phyloP scores from a whole-genome alignment of 371 early-diverging fungal species.

The Sporodiniella umbellata region DNA sequence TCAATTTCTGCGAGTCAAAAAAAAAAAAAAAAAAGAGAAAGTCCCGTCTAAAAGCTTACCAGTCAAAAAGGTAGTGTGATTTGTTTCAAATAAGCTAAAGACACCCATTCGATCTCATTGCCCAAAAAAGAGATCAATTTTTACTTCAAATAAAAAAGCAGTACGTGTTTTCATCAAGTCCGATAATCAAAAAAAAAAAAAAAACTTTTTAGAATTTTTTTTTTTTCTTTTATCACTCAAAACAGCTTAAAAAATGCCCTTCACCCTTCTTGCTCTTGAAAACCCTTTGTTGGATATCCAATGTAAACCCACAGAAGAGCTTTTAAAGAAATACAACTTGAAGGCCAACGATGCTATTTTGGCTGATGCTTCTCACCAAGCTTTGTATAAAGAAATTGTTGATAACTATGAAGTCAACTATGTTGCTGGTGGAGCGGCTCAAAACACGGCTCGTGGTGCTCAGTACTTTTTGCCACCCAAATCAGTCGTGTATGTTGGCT shows the following conservation, averaged over 20 bases:
- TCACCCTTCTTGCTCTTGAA: conserved; percentile 64
- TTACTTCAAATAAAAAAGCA: too few relatives aligned
- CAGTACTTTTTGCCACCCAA: conserved; percentile 86
- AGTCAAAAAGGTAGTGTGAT: too few relatives aligned
- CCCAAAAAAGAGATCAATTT: too few relatives aligned
- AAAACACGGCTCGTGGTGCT: conserved; percentile 92
- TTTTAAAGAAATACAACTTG: conserved; percentile 81
- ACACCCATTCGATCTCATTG: too few relatives aligned
- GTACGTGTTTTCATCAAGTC: too few relatives aligned
- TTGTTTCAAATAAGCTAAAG: too few relatives aligned
- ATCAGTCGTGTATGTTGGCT: conserved; percentile 88
- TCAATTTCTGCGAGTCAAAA: too few relatives aligned
- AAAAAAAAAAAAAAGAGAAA: too few relatives aligned
- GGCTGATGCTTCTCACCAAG: conserved; percentile 83
- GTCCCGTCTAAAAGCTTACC: too few relatives aligned
- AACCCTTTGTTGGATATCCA: conserved; percentile 97
- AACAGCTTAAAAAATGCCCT: conserved; percentile 20
- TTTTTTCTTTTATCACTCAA: neutral
- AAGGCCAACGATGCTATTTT: conserved; percentile 94
- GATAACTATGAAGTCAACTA: conserved; percentile 69
- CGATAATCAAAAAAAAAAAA: neutral
- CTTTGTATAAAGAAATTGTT: conserved; percentile 81
- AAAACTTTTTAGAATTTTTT: neutral
- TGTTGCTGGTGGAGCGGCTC: conserved; percentile 95
- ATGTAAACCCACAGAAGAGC: conserved; percentile 67